Conservation (phyloP, 1,139 yeast genomes). For the Geotrichum histeridarum region DNA sequence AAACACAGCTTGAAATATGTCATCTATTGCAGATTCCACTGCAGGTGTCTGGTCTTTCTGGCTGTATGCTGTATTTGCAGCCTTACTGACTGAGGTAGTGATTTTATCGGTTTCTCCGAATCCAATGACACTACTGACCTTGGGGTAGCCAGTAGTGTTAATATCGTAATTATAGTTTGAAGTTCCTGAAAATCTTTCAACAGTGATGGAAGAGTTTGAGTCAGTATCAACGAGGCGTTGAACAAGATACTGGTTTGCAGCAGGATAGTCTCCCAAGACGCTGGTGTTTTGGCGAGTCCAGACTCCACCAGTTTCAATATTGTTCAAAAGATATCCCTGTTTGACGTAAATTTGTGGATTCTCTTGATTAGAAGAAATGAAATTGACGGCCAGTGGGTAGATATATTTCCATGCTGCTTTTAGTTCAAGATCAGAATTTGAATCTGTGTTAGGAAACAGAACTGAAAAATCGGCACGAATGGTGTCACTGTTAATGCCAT, state of each 20-base stretch:
- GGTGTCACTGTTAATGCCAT: constrained; percentile 8
- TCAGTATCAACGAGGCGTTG: constrained; percentile 1
- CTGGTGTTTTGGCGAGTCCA: constrained; percentile 20
- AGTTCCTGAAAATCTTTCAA: constrained; percentile 11
- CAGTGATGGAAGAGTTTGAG: neutral
- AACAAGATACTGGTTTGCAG: constrained; percentile 15
- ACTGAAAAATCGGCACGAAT: constrained; percentile 12
- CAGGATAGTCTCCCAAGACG: neutral
- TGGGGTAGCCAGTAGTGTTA: constrained; percentile 9
- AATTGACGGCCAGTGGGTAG: constrained; percentile 19
- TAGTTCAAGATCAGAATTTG: constrained; percentile 10
- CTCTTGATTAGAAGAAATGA: neutral
- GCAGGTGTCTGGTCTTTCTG: neutral
- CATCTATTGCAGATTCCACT: constrained; percentile 12
- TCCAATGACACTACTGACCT: constrained; percentile 4
- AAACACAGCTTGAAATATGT: constrained; percentile 10
- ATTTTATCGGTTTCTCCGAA: constrained; percentile 13
- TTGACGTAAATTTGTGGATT: constrained; percentile 12
- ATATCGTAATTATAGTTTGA: constrained; percentile 1
- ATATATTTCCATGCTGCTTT: constrained; percentile 14
- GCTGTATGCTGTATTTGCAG: constrained; percentile 13
- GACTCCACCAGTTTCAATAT: constrained; percentile 1
- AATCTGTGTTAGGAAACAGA: constrained; percentile 11
- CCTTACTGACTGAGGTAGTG: constrained; percentile 12
- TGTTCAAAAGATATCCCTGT: constrained; percentile 16